Evolutionary conservation across 2,329 filamentous ascomycete species (phyloP).

Genomic region (Stachybotrys elegans): DNA sequence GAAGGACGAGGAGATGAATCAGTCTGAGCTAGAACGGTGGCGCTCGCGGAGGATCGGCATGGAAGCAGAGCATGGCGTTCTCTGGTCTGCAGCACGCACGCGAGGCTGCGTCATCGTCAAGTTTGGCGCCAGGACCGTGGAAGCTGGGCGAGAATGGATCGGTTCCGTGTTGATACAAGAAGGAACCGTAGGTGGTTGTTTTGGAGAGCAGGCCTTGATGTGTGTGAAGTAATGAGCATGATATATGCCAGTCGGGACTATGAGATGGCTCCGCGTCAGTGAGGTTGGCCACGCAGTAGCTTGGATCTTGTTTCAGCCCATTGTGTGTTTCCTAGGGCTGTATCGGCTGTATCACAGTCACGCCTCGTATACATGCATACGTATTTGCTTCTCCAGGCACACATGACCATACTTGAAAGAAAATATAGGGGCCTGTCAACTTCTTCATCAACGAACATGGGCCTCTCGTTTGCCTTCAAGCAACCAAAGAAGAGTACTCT

Average conservation of each 20-base stretch:
- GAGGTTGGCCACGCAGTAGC: no score
- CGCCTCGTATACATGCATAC: no score
- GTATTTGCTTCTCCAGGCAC: no score
- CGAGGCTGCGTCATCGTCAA: conserved; percentile 86
- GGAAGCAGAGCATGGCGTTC: conserved; percentile 56
- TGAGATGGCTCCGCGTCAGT: no score
- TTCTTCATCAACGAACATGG: no score
- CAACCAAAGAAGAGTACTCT: no score
- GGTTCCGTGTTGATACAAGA: conserved; percentile 69
- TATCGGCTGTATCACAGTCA: no score
- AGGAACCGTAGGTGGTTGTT: conserved; percentile 63
- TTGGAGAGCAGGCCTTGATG: conserved; percentile 77
- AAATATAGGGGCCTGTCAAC: no score
- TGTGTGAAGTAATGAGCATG: conserved; percentile 53
- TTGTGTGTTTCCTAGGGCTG: no score
- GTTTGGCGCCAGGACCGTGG: conserved; percentile 77
- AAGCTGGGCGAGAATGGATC: conserved; percentile 77
- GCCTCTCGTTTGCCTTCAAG: no score
- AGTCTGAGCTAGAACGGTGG: conserved; percentile 46
- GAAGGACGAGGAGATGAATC: conserved; percentile 25
- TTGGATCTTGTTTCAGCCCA: no score
- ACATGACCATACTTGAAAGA: no score
- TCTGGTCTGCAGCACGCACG: conserved; percentile 80
- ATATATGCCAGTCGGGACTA: background rate
- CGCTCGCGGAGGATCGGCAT: conserved; percentile 47